These are phyloP conservation scores for Fusarium sp. DNA, from an alignment of 2,329 filamentous ascomycete genomes.

Conservation along the genomic window DNA sequence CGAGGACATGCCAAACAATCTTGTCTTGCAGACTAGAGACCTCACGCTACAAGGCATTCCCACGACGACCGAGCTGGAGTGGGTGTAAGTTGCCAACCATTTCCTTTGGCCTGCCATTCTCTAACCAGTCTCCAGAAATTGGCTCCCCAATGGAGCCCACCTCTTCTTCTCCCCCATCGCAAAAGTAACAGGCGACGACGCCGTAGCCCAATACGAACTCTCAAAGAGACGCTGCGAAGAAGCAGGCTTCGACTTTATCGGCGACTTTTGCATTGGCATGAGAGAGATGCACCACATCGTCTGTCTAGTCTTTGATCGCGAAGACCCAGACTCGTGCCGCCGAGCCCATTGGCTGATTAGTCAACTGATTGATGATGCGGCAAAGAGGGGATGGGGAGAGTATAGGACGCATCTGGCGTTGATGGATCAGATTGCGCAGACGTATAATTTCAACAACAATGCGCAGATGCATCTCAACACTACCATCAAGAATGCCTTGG, in stretches of 20 bases:
- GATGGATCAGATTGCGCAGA: conserved; percentile 33
- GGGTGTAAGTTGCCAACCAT: conserved; percentile 26
- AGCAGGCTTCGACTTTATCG: conserved; percentile 35
- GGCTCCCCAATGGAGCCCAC: conserved; percentile 37
- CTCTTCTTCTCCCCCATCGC: conserved; percentile 40
- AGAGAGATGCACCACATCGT: conserved; percentile 36
- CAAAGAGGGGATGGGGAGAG: conserved; percentile 29
- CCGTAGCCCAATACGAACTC: conserved; percentile 23
- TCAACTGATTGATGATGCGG: conserved; percentile 25
- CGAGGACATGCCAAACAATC: conserved; percentile 31
- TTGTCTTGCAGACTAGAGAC: conserved; percentile 27
- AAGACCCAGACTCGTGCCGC: conserved; percentile 19
- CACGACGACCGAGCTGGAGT: conserved; percentile 31
- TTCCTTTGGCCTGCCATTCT: too few relatives aligned
- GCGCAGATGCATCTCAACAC: conserved; percentile 28
- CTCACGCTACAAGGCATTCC: conserved; percentile 33
- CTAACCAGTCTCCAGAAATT: conserved; percentile 5
- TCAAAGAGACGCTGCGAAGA: conserved; percentile 29
- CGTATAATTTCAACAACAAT: conserved; percentile 33
- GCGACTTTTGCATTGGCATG: conserved; percentile 32
- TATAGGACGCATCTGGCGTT: conserved; percentile 33
- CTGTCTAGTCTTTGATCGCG: conserved; percentile 28
- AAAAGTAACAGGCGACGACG: conserved; percentile 33
- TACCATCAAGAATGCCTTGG: conserved; percentile 20
- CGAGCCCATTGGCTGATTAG: conserved; percentile 20